phyloP scores from a whole-genome alignment of 208 protist genomes.

The Leishmania aethiopica region DNA sequence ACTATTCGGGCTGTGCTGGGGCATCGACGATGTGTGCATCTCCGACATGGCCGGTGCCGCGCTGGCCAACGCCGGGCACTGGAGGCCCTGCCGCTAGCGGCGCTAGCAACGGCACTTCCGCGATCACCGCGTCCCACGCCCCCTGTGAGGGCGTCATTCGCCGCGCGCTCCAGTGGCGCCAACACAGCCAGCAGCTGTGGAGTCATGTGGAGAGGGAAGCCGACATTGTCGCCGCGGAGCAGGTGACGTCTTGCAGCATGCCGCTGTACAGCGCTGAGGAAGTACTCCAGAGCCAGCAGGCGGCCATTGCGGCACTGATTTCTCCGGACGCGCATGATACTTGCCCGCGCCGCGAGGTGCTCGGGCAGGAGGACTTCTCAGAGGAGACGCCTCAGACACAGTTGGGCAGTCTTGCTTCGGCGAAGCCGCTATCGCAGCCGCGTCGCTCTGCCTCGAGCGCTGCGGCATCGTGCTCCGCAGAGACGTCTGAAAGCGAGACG shows the following conservation, averaged over 20 bases:
- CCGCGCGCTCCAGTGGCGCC: conserved; percentile 7
- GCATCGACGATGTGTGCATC: neutral
- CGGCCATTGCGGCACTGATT: conserved; percentile 1
- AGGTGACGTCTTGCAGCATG: conserved; percentile 23
- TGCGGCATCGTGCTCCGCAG: neutral
- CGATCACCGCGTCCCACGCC: neutral
- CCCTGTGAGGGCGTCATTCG: neutral
- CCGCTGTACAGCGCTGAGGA: conserved; percentile 12
- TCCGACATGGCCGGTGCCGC: neutral
- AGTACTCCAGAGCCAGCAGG: conserved; percentile 16
- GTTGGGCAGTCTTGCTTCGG: neutral
- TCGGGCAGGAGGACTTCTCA: neutral
- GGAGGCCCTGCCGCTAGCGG: neutral
- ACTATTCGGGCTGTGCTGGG: neutral
- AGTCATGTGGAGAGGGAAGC: conserved; percentile 9
- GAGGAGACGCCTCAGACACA: neutral
- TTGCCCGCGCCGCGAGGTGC: neutral
- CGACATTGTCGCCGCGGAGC: conserved; percentile 17
- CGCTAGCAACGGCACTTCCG: neutral
- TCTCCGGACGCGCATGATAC: neutral
- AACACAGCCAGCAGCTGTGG: conserved; percentile 7
- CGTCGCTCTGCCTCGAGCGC: neutral
- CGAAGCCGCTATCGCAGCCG: neutral
- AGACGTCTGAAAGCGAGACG: neutral
- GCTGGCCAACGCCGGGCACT: neutral